Evolutionary conservation across 306 rosid species (phyloP).

Genomic region (Citrullus mucosospermus): DNA sequence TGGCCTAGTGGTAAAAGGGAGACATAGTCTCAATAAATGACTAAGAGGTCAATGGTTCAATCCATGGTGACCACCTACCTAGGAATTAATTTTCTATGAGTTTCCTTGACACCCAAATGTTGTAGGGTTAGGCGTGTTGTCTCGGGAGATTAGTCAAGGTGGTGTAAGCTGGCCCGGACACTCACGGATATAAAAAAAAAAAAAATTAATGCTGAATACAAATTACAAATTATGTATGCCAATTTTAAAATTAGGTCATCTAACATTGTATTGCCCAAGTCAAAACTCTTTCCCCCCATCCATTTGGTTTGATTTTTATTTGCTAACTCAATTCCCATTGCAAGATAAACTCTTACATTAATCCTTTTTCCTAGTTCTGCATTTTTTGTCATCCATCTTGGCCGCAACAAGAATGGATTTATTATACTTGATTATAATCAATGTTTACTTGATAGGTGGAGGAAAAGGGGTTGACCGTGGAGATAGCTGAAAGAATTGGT

Average conservation of each 20-base stretch:
- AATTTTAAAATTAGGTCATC: background rate
- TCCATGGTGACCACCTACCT: too few relatives aligned
- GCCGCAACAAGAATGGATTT: background rate
- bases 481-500: conserved; percentile 75
- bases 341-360: background rate
- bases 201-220: background rate
- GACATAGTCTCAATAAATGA: too few relatives aligned
- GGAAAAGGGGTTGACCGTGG: conserved; percentile 67
- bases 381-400: background rate
- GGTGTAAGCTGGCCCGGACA: too few relatives aligned
- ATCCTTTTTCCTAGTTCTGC: background rate
- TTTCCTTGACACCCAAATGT: too few relatives aligned
- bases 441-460: conserved; percentile 49
- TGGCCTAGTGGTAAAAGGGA: too few relatives aligned
- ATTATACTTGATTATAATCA: background rate
- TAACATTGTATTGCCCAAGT: background rate
- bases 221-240: background rate
- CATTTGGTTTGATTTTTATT: background rate
- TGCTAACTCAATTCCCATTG: background rate
- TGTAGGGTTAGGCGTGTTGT: too few relatives aligned
- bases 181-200: too few relatives aligned
- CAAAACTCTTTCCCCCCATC: background rate
- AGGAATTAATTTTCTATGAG: too few relatives aligned
- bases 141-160: too few relatives aligned
- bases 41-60: too few relatives aligned